These are phyloP conservation scores for Marasmius fiardii DNA, from an alignment of 1,284 basidiomycete species.

Conservation along the genomic window DNA sequence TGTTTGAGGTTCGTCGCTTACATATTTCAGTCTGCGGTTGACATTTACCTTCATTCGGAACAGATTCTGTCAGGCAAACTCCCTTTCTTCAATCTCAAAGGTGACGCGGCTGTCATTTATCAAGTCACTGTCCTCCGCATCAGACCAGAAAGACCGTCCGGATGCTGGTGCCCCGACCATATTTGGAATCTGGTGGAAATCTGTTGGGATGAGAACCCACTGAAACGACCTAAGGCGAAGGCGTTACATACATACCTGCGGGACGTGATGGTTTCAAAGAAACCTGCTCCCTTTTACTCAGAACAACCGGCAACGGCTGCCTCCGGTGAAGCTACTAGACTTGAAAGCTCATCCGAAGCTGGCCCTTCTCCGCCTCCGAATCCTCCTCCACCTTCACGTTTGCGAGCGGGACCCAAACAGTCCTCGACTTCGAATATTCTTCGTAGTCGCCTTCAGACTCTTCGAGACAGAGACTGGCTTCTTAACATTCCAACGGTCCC, in stretches of 20 bases:
- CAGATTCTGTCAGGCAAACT: neutral
- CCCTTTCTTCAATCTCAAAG: neutral
- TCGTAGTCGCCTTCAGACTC: no score
- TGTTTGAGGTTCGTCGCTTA: constrained; percentile 5
- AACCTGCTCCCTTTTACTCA: no score
- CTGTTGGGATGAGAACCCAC: neutral
- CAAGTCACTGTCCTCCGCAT: neutral
- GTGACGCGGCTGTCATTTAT: neutral
- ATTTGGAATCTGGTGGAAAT: neutral
- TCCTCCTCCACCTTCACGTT: no score
- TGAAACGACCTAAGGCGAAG: neutral
- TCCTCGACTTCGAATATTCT: no score
- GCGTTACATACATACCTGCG: neutral
- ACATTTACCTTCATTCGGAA: neutral
- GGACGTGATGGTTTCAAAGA: no score
- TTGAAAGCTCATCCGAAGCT: no score
- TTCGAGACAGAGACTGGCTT: no score
- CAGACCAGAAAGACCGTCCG: neutral
- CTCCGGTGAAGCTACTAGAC: no score
- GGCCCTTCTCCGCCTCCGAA: no score
- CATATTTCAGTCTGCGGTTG: neutral
- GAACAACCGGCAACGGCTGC: no score
- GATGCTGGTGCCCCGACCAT: neutral
- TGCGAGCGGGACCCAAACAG: no score
- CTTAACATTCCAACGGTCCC: no score